Evolutionary conservation across 2,329 filamentous ascomycete species (phyloP).

Genomic region (Plectosphaerella sp.): DNA sequence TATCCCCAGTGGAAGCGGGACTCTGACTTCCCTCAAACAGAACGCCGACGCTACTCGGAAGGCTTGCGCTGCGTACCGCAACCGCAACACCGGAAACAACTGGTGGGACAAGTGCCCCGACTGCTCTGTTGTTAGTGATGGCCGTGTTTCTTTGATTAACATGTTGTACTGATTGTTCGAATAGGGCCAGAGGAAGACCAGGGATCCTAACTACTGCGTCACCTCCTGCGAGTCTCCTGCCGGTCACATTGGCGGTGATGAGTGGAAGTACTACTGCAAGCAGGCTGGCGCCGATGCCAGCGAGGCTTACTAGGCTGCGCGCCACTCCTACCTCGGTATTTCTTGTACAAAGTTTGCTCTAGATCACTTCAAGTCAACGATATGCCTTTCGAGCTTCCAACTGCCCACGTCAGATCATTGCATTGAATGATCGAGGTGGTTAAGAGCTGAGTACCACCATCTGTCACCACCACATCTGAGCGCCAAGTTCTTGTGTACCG

Average conservation of each 20-base stretch:
- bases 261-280: background rate
- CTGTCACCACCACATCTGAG: too few relatives aligned
- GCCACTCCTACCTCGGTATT: too few relatives aligned
- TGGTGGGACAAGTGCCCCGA: conserved; percentile 1
- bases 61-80: background rate
- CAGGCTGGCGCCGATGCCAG: background rate
- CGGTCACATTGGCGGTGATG: background rate
- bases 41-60: background rate
- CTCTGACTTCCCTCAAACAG: background rate
- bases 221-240: background rate
- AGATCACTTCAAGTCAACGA: too few relatives aligned
- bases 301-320: background rate
- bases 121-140: background rate
- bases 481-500: too few relatives aligned
- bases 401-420: too few relatives aligned
- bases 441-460: too few relatives aligned
- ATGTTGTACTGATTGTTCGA: too few relatives aligned
- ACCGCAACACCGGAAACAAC: background rate
- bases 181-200: background rate
- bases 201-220: background rate
- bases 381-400: too few relatives aligned
- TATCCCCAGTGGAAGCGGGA: too few relatives aligned
- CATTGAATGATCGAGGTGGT: too few relatives aligned
- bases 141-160: background rate
- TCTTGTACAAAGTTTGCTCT: too few relatives aligned